phyloP scores from a whole-genome alignment of 306 rosid genomes.

The peach (Prunus persica) region Prunus_persica_NCBIv2 NC_034015.1:10214001-10214500 shows the following conservation, averaged over 20 bases:
- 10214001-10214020: constrained; percentile 77
- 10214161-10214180: constrained; percentile 39
- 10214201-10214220: constrained; percentile 32
- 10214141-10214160: constrained; percentile 58
- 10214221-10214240: constrained; percentile 47
- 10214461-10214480: constrained; percentile 87
- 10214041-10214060: constrained; percentile 44
- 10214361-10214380: constrained; percentile 74
- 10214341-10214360: constrained; percentile 87
- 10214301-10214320: constrained; percentile 83
- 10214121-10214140: constrained; percentile 76
- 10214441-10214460: constrained; percentile 63
- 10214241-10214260: constrained; percentile 61
- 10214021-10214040: constrained; percentile 13
- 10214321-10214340: constrained; percentile 73
- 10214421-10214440: constrained; percentile 81
- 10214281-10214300: constrained; percentile 81
- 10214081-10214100: constrained; percentile 55
- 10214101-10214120: constrained; percentile 58
- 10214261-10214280: constrained; percentile 52
- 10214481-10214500: constrained; percentile 73
- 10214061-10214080: constrained; percentile 44
- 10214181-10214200: constrained; percentile 47
- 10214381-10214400: constrained; percentile 70
- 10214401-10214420: constrained; percentile 67